Evolutionary conservation across 208 protist species (phyloP), one percentile per base, ranked within the genome.

Genomic region (Crithidia mellificae): DNA sequence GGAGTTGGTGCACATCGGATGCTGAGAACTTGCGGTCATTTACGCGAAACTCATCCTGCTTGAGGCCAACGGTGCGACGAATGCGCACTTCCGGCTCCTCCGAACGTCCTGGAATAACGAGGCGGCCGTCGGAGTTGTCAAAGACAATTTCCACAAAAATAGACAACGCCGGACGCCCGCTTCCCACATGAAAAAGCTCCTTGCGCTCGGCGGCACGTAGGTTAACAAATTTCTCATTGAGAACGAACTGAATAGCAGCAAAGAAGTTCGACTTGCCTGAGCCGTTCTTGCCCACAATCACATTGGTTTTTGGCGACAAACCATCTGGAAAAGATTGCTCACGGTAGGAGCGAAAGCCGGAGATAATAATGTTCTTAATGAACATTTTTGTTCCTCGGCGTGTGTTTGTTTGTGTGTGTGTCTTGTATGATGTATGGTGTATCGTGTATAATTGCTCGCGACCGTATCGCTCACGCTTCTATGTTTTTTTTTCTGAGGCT

Each of bases 21-120:
- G 91, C 92, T 22, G 88, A 93, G 30, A 98, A 96, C 65, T 94
- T 93, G 58, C 96, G 97, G 41, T 97, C 80, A 76, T 99, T 98
- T 1, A 99, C 87, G 39, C 96, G 98, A 73, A 98, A 99, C 68
- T 99, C 98, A 70, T 99, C 98, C 72, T 99, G 98, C 76, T 99
- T 99, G 15, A 98, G 74, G 44, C 98, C 98, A 15, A 99, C 92
- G 2, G 92, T 98, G 29, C 99, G 91, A 27, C 96, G 85, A 66
- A 99, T 94, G 29, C 84, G 81, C 2, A 99, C 97, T 63, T 98
- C 95, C 20, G 74, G 55, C 53, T 99, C 97, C 34, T 90, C 85
- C 9, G 81, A 71, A 32, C 71, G 73, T 9, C 86, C 83, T 59
- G 92, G 83, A 61, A 99, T 91, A 5, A 98, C 96, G 14, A 99